Evolutionary conservation across 1,284 basidiomycete species (phyloP), one percentile per base, ranked within the genome.

Genomic region (Ceratobasidium sp.): DNA sequence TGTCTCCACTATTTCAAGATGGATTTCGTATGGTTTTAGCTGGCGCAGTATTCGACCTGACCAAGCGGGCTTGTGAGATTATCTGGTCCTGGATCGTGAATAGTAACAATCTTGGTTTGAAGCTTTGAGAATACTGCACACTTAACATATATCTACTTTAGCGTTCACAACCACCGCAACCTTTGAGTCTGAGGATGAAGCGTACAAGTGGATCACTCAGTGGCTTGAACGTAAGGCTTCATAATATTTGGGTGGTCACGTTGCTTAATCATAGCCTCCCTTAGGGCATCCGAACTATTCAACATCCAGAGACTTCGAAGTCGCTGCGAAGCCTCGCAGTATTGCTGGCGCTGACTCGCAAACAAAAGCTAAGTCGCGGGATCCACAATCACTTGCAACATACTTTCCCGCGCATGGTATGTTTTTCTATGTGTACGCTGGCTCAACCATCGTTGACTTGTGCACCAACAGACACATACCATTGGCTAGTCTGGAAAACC

Each of bases 31-130:
- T 47, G 31, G 56, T 71, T n/a, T 33, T 71, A 3, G 56, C 60
- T n/a, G 68, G 68, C 3, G 68, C 68, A 7, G 68, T 71, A 37
- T 60, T 71, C n/a, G 68, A 71, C 31, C 13, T 71, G 26, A 58
- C 68, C 1, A 35, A 56, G 23, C 35, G 68, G 13, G 15, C 60
- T 39, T 60, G 53, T 60, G 68, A 71, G 26, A n/a, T 56, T 3
- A 26, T 37, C 6, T 71, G 68, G 68, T 7, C 54, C 26, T 71
- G 68, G 68, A 20, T 71, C n/a, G 3, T 23, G 28, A 17, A n/a
- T 2, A 60, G 68, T 71, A 33, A 45, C 54, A 23, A 28, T 15
- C 7, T 20, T n/a, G n/a, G 23, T 33, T 37, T 31, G 6, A 28
- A 23, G n/a, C n/a, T 31, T 13, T 47, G 23, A 39, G 20, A 23